Evolutionary conservation across 2,329 filamentous ascomycete genomes (phyloP), one percentile per base, ranked within the genome.

Genomic region (Paecilomyces fulvus): DNA sequence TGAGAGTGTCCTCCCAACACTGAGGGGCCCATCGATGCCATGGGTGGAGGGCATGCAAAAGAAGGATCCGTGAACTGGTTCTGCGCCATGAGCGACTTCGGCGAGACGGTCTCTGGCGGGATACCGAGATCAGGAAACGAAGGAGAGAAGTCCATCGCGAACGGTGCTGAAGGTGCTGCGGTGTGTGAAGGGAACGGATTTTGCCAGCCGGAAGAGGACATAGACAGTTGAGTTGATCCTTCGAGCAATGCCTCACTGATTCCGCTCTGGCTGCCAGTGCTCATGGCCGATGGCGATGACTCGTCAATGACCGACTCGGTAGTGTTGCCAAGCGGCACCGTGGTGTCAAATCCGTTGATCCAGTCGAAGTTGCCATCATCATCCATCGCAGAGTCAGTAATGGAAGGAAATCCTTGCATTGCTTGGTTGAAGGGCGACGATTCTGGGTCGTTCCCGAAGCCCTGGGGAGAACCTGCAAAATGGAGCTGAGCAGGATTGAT

Each of bases 251-350:
- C 85, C 70, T 97, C 94, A 73, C 90, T 95, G 51, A 72, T 71
- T 10, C 71, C 71, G 70, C 89, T 92, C 68, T 95, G 92, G 73
- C 92, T 97, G 58, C 89, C 90, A 49, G 90, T 95, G 76, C 92
- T 97, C 71, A 97, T 92, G 51, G 91, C 91, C 8, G 94, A 97
- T 14, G 94, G 94, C 12, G 94, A 97, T 10, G 94, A 97, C 58
- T 89, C 91, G 65, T 96, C 92, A 55, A 96, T 83, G 28, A 89
- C 90, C 62, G 86, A 87, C 64, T 96, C 91, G 65, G 87, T 88
- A 55, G 79, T 76, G 56, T 82, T 83, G 64, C 80, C 81, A 70
- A 90, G 85, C 7, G 83, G 83, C 79, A 92, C 83, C 50, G 88
- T 84, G 65, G 87, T 84, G 61, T 94, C 90, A 69, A 95, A 89